Conservation (phyloP, 192 early-diverging fungal genomes). For the Rhizophagus sp. region DNA sequence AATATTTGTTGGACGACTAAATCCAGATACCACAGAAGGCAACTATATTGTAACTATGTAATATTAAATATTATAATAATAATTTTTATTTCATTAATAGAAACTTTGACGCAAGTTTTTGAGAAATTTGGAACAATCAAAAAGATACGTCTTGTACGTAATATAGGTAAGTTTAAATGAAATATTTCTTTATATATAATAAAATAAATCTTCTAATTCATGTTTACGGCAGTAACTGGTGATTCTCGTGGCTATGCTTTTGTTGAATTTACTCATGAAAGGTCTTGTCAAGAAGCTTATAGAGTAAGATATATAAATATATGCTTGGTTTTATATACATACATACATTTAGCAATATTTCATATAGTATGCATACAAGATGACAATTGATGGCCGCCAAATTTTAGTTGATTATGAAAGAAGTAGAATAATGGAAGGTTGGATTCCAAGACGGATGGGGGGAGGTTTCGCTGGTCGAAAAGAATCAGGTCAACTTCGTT, state of each 20-base stretch:
- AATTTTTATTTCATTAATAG: conserved; percentile 2
- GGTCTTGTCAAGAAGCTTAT: conserved; percentile 38
- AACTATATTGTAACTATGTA: neutral
- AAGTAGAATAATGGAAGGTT: conserved; percentile 39
- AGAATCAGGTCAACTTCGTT: conserved; percentile 45
- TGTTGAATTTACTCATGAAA: conserved; percentile 29
- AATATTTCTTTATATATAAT: neutral
- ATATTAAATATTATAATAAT: neutral
- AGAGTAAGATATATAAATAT: neutral
- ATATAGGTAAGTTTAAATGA: conserved; percentile 19
- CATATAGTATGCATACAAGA: conserved; percentile 26
- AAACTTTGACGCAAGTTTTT: conserved; percentile 34
- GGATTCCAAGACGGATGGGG: conserved; percentile 45
- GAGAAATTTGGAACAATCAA: conserved; percentile 34
- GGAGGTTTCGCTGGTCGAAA: conserved; percentile 48
- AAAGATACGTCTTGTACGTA: conserved; percentile 30
- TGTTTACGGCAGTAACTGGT: conserved; percentile 35
- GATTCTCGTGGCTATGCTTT: conserved; percentile 44
- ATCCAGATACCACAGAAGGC: conserved; percentile 43
- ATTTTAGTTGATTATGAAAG: conserved; percentile 46
- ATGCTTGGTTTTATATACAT: neutral
- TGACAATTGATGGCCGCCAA: conserved; percentile 34
- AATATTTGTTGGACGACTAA: conserved; percentile 41
- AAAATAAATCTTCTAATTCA: neutral
- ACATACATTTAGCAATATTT: neutral